phyloP scores from a whole-genome alignment of 2,329 filamentous ascomycete species.

The Cordyceps cicadae region DNA sequence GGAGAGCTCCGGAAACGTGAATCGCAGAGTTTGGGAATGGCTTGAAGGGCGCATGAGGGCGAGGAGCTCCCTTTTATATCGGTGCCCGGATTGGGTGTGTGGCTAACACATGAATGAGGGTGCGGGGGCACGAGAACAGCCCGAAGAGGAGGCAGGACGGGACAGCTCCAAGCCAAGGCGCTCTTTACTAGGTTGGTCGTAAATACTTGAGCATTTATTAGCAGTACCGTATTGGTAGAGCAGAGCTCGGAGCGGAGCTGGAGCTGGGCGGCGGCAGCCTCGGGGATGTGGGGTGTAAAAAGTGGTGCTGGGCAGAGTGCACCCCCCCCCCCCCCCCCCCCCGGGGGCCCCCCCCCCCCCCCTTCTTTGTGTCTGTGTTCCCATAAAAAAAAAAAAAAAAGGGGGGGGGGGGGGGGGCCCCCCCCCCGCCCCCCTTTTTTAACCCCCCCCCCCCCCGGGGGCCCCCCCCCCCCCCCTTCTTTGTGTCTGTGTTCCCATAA shows the following conservation, averaged over 20 bases:
- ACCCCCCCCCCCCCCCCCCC: no score
- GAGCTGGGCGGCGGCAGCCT: not conserved
- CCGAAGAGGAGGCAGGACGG: not conserved
- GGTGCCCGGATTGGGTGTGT: slow-evolving; percentile 4
- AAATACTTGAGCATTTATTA: no score
- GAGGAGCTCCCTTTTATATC: slow-evolving; percentile 4
- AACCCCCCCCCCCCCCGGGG: no score
- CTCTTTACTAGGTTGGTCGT: no score
- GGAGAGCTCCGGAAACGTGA: not conserved
- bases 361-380: no score
- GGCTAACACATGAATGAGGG: not conserved
- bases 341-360: no score
- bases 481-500: no score
- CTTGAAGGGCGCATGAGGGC: not conserved
- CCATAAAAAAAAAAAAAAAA: no score
- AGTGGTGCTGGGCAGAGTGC: not conserved
- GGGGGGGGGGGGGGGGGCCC: no score
- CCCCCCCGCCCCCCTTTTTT: no score
- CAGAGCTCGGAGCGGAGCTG: not conserved
- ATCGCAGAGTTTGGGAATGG: not conserved
- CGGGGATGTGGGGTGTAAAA: not conserved
- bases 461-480: no score
- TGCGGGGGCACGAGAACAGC: not conserved
- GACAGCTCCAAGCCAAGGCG: not conserved
- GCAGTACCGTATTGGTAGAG: no score